These are phyloP conservation scores for Zymoseptoria passerinii DNA, from an alignment of 2,329 filamentous ascomycete species.

Conservation along the genomic window DNA sequence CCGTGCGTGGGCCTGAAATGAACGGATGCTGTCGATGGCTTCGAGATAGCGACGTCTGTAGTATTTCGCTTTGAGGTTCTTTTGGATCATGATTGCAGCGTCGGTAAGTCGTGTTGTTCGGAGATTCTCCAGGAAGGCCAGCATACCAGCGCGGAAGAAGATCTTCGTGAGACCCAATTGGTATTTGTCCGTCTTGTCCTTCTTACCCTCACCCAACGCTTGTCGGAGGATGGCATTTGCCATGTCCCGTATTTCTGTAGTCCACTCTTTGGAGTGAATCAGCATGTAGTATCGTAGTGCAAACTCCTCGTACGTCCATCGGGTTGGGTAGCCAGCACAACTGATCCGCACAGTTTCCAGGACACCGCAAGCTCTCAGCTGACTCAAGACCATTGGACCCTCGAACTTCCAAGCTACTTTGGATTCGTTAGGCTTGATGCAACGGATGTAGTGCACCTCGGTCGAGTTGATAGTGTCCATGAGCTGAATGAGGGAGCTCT, in stretches of 20 bases:
- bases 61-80: conserved; percentile 93
- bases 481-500: conserved; percentile 92
- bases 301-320: conserved; percentile 99
- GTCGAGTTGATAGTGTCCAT: conserved; percentile 98
- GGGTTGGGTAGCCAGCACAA: conserved; percentile 90
- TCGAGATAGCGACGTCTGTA: conserved; percentile 87
- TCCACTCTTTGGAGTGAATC: conserved; percentile 82
- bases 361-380: conserved; percentile 95
- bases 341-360: conserved; percentile 96
- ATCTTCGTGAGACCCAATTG: conserved; percentile 97
- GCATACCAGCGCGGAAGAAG: conserved; percentile 98
- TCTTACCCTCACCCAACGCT: conserved; percentile 62
- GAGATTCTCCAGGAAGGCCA: conserved; percentile 92
- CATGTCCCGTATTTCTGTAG: conserved; percentile 87
- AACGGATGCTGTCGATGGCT: conserved; percentile 70
- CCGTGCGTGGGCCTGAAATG: conserved; percentile 68
- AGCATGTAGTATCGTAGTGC: conserved; percentile 97
- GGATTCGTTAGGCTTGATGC: conserved; percentile 96
- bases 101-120: conserved; percentile 84
- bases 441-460: conserved; percentile 97
- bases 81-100: conserved; percentile 95
- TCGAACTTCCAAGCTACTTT: conserved; percentile 98
- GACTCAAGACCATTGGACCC: conserved; percentile 95
- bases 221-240: conserved; percentile 85
- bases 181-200: conserved; percentile 75